Evolutionary conservation across 2,329 filamentous ascomycete genomes (phyloP).

Genomic region (Annulohypoxylon truncatum): DNA sequence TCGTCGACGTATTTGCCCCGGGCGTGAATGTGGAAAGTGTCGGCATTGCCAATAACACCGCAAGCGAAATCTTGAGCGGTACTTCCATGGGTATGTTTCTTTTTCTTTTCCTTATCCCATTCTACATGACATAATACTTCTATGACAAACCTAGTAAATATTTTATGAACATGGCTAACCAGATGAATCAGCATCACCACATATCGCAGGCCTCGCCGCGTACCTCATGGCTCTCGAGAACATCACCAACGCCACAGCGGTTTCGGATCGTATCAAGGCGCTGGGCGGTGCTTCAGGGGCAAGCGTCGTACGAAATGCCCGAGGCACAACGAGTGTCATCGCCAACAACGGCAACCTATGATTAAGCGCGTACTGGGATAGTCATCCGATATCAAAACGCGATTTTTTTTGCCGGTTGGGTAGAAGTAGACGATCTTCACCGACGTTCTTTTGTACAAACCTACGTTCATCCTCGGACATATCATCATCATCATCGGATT

Average conservation of each 20-base stretch:
- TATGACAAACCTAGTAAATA: background rate
- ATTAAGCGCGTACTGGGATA: background rate
- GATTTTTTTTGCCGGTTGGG: background rate
- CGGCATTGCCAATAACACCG: constrained; percentile 62
- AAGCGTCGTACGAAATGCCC: constrained; percentile 55
- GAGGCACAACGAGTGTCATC: constrained; percentile 63
- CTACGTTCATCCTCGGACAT: constrained; percentile 10
- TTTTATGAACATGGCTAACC: constrained; percentile 32
- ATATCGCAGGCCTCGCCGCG: constrained; percentile 74
- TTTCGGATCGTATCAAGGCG: constrained; percentile 62
- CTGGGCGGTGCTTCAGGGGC: constrained; percentile 63
- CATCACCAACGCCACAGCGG: constrained; percentile 57
- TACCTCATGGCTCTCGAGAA: constrained; percentile 72
- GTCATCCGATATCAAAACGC: background rate
- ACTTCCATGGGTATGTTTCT: constrained; percentile 64
- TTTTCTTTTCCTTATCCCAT: background rate
- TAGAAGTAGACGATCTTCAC: background rate
- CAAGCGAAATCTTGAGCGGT: constrained; percentile 60
- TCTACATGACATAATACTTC: no score
- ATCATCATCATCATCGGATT: constrained; percentile 13
- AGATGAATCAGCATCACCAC: constrained; percentile 67
- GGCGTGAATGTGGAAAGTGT: constrained; percentile 66
- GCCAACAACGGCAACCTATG: constrained; percentile 65
- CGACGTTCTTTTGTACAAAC: constrained; percentile 12
- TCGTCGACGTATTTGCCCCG: constrained; percentile 67